phyloP scores from a whole-genome alignment of 768 basidiomycete species.

The Goffeauzyma gilvescens region DNA sequence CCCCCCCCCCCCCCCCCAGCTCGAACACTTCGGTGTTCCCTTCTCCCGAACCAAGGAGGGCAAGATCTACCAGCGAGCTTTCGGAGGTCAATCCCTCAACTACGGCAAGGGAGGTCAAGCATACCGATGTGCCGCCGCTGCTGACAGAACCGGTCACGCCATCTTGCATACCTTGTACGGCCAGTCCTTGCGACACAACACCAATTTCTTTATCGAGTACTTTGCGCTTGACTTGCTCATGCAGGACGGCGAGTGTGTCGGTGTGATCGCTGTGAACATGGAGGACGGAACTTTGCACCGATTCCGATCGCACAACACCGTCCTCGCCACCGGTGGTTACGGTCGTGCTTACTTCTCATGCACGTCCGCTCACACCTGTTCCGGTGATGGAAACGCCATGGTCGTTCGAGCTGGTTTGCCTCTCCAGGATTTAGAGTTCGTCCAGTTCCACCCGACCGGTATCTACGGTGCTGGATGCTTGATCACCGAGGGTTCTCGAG shows the following conservation, averaged over 20 bases:
- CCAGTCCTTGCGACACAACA: slow-evolving; percentile 95
- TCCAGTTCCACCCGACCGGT: slow-evolving; percentile 99
- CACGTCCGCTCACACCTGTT: slow-evolving; percentile 96
- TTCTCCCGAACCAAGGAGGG: slow-evolving; percentile 97
- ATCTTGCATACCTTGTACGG: slow-evolving; percentile 97
- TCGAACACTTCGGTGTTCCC: slow-evolving; percentile 95
- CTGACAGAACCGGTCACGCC: slow-evolving; percentile 96
- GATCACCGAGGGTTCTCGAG: slow-evolving; percentile 97
- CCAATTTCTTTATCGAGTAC: slow-evolving; percentile 99
- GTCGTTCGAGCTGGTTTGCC: slow-evolving; percentile 89
- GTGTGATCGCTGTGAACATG: slow-evolving; percentile 98
- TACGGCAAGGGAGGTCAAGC: slow-evolving; percentile 98
- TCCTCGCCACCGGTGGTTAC: slow-evolving; percentile 93
- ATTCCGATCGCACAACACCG: slow-evolving; percentile 95
- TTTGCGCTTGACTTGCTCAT: slow-evolving; percentile 98
- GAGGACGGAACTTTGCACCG: slow-evolving; percentile 98
- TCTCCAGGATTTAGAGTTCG: slow-evolving; percentile 91
- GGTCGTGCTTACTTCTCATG: slow-evolving; percentile 93
- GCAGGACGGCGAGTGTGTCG: slow-evolving; percentile 96
- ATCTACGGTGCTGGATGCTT: slow-evolving; percentile 98
- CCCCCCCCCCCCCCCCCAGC: slow-evolving; percentile 37
- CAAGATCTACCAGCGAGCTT: slow-evolving; percentile 98
- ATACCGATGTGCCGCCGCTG: slow-evolving; percentile 94
- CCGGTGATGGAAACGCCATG: slow-evolving; percentile 98
- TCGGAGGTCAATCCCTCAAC: slow-evolving; percentile 92